Conservation (phyloP, 805 yeast species). For the Sugiyamaella boreocaroliniensis region DNA sequence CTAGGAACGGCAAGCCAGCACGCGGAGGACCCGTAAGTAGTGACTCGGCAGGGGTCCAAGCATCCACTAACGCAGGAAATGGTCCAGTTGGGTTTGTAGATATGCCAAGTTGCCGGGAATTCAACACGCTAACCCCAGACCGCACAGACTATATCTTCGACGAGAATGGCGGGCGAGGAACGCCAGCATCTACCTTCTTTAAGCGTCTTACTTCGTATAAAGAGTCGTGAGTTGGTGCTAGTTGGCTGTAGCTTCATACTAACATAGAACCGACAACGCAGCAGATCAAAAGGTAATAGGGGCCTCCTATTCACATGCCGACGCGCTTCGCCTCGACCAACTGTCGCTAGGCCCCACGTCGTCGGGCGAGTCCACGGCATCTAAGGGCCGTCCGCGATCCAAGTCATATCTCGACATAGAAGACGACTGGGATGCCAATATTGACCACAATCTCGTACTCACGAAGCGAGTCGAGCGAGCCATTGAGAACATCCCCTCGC, state of each 20-base stretch:
- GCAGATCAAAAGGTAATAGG: slow-evolving; percentile 43
- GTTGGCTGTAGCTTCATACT: not conserved
- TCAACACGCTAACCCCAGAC: slow-evolving; percentile 14
- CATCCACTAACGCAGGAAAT: slow-evolving; percentile 31
- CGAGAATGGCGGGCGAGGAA: slow-evolving; percentile 63
- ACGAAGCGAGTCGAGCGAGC: slow-evolving; percentile 14
- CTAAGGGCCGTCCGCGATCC: not conserved
- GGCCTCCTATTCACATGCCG: slow-evolving; percentile 52
- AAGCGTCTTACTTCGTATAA: slow-evolving; percentile 30
- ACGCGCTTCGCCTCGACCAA: slow-evolving; percentile 22
- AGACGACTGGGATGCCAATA: slow-evolving; percentile 89
- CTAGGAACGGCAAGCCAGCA: not conserved
- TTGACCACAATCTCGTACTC: slow-evolving; percentile 31
- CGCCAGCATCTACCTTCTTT: slow-evolving; percentile 47
- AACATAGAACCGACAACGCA: slow-evolving; percentile 3
- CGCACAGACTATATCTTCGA: slow-evolving; percentile 54
- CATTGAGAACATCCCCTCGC: slow-evolving; percentile 21
- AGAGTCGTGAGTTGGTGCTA: slow-evolving; percentile 5
- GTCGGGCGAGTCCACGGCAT: not conserved
- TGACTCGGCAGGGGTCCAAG: not conserved
- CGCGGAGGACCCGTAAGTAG: slow-evolving; percentile 1
- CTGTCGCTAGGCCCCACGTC: slow-evolving; percentile 2
- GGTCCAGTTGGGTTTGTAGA: slow-evolving; percentile 31
- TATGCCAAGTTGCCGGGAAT: not conserved
- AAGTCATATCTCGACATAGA: slow-evolving; percentile 60